phyloP scores from a whole-genome alignment of 495 filamentous ascomycete genomes.

The Podospora tetraspora region DNA sequence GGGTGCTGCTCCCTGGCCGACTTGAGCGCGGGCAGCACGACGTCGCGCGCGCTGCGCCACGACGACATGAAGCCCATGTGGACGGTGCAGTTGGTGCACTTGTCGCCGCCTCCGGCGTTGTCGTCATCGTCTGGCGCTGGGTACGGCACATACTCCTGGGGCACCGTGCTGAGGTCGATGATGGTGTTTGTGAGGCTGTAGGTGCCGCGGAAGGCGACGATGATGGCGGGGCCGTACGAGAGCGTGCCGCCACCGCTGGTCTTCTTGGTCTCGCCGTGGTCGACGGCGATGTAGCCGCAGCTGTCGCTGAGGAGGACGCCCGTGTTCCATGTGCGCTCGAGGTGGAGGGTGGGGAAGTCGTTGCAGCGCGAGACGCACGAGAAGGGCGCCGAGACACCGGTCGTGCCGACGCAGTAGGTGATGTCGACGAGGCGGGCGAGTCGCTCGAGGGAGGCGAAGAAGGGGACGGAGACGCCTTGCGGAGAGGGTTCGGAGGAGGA shows the following conservation, averaged over 20 bases:
- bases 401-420: conserved; percentile 84
- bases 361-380: conserved; percentile 74
- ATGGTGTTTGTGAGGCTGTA: conserved; percentile 90
- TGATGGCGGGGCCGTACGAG: conserved; percentile 44
- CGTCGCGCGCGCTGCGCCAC: conserved; percentile 66
- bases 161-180: conserved; percentile 77
- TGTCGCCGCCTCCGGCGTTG: conserved; percentile 37
- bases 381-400: conserved; percentile 76
- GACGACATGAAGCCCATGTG: conserved; percentile 84
- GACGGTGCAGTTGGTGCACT: conserved; percentile 80
- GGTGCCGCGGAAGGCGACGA: conserved; percentile 92
- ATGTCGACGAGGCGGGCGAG: conserved; percentile 87
- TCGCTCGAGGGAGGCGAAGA: conserved; percentile 82
- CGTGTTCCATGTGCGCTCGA: conserved; percentile 84
- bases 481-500: conserved; percentile 11
- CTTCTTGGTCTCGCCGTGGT: conserved; percentile 46
- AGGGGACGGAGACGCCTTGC: conserved; percentile 50
- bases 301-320: conserved; percentile 82
- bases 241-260: conserved; percentile 27
- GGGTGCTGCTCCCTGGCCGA: conserved; percentile 54
- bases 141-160: conserved; percentile 88
- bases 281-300: conserved; percentile 88
- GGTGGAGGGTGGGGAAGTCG: conserved; percentile 72
- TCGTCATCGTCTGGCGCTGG: conserved; percentile 48
- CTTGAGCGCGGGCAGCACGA: conserved; percentile 57